Evolutionary conservation across 495 filamentous ascomycete genomes (phyloP).

Genomic region (Penicillium crystallinum): DNA sequence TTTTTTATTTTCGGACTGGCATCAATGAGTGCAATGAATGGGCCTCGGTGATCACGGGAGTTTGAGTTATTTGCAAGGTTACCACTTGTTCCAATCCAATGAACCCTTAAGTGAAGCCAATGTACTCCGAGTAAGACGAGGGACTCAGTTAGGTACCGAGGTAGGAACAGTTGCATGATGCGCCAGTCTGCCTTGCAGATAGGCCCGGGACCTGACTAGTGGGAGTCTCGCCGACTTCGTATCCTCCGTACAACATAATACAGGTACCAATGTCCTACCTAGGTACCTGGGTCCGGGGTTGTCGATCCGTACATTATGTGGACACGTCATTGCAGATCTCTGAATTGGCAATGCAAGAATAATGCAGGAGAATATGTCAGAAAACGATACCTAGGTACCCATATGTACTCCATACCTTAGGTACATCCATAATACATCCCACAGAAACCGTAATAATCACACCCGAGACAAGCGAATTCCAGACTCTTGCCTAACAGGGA

Average conservation of each 20-base stretch:
- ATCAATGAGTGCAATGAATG: conserved; percentile 27
- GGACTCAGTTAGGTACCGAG: no score
- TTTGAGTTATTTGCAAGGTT: conserved; percentile 9
- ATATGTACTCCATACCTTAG: no score
- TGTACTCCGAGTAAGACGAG: conserved; percentile 4
- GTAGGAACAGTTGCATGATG: no score
- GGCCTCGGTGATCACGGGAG: conserved; percentile 2
- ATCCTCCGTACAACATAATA: no score
- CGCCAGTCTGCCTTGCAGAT: background rate
- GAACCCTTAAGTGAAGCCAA: conserved; percentile 7
- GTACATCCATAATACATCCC: no score
- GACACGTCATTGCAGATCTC: background rate
- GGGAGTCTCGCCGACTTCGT: no score
- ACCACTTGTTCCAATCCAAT: conserved; percentile 3
- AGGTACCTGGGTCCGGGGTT: background rate
- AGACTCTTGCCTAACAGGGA: no score
- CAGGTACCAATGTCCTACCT: background rate
- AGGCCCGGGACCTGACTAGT: no score
- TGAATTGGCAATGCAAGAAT: background rate
- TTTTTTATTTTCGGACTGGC: conserved; percentile 6
- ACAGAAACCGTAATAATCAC: no score
- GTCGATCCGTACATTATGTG: background rate
- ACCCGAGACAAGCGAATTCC: no score
- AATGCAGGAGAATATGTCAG: background rate
- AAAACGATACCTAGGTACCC: no score